A percentile compares a stretch with the other conserved stretches of the same genome.
Evolutionary conservation across 2,329 filamentous ascomycete species (phyloP).

Genomic region (Endothia cerciana): DNA sequence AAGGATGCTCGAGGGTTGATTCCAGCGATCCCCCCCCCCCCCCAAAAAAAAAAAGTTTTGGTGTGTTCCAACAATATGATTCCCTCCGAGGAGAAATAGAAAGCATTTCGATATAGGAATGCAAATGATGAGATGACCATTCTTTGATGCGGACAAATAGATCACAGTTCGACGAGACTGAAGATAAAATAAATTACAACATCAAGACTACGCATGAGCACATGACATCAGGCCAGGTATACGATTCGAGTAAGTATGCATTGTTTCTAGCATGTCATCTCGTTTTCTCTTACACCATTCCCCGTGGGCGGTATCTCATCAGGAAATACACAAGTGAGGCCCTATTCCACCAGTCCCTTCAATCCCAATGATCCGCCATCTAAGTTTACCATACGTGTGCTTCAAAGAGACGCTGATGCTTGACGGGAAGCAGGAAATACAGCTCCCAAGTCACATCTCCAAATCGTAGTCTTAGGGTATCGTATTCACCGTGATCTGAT

Average conservation of each 20-base stretch:
- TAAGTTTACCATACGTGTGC: neutral
- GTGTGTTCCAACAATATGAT: slow-evolving; percentile 8
- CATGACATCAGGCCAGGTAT: neutral
- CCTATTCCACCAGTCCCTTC: slow-evolving; percentile 1
- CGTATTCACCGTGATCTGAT: neutral
- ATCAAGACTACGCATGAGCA: neutral
- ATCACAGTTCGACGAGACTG: neutral
- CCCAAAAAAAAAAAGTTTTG: slow-evolving; percentile 17
- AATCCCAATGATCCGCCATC: neutral
- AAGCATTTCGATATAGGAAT: neutral
- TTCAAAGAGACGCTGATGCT: slow-evolving; percentile 1
- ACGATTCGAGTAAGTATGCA: neutral
- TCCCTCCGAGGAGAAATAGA: neutral
- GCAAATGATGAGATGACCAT: neutral
- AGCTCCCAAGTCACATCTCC: neutral
- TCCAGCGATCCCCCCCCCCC: slow-evolving; percentile 5
- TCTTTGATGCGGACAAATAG: neutral
- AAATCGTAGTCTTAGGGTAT: neutral
- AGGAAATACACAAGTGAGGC: slow-evolving; percentile 2
- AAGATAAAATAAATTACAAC: neutral
- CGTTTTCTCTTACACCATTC: neutral
- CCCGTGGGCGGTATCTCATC: slow-evolving; percentile 14
- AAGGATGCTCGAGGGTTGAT: neutral
- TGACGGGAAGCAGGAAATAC: neutral
- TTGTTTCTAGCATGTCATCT: neutral